These are phyloP conservation scores for Dendrobium nobile DNA, from an alignment of 106 monocot species.

Conservation along the genomic window DNA sequence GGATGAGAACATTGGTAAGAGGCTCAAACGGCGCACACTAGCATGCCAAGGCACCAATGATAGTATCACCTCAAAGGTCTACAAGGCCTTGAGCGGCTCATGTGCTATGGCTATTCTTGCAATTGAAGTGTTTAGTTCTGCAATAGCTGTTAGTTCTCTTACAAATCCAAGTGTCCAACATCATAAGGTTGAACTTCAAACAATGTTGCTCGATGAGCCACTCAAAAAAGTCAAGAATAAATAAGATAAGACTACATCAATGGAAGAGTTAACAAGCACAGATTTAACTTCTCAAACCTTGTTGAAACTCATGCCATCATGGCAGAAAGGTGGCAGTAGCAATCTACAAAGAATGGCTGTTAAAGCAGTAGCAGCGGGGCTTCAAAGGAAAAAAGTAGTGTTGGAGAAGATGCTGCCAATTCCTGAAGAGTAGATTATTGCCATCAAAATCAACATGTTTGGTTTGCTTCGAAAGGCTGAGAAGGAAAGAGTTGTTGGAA, in stretches of 20 bases:
- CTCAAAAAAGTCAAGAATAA: not conserved
- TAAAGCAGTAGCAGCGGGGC: not conserved
- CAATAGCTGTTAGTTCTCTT: not conserved
- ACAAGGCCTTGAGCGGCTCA: not conserved
- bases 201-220: not conserved
- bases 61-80: not conserved
- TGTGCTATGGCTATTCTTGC: not conserved
- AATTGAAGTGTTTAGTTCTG: not conserved
- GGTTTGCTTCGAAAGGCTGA: not conserved
- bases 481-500: not conserved
- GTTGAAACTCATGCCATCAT: not conserved
- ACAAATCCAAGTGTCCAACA: too few species aligned
- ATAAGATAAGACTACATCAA: not conserved
- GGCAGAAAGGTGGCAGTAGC: not conserved
- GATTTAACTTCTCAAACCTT: not conserved
- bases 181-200: too few species aligned
- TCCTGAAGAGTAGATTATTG: not conserved
- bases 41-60: too few species aligned
- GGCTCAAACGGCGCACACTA: not conserved
- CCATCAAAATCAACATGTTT: not conserved
- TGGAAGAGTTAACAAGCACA: not conserved
- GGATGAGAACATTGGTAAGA: not conserved
- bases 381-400: not conserved
- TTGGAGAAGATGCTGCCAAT: not conserved
- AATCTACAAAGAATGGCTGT: not conserved